phyloP scores from a whole-genome alignment of 2,329 filamentous ascomycete species.

The Fusarium mangiferae region DNA sequence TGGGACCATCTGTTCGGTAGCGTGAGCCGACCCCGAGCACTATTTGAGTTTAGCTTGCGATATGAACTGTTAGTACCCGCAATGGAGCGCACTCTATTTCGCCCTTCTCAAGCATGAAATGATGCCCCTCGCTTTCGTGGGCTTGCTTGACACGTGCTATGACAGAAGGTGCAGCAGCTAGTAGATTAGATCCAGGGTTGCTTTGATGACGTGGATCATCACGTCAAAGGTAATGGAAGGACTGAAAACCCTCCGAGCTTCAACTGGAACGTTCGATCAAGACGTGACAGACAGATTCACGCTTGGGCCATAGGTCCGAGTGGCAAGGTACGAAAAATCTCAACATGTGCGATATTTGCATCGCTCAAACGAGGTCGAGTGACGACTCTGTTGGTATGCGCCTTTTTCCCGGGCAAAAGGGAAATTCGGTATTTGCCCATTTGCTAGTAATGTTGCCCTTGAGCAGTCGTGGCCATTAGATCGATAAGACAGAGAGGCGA shows the following conservation, averaged over 20 bases:
- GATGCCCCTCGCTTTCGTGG: not conserved
- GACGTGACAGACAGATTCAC: not conserved
- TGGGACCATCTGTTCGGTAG: not conserved
- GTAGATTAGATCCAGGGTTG: not conserved
- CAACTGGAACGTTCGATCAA: not conserved
- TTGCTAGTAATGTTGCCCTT: fast-evolving
- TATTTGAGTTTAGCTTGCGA: slow-evolving; percentile 3
- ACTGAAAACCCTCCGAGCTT: not conserved
- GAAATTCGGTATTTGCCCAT: not conserved
- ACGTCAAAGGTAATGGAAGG: not conserved
- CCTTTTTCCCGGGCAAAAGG: too few species aligned
- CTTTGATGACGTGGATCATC: not conserved
- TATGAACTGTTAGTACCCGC: not conserved
- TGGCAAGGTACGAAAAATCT: not conserved
- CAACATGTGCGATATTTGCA: not conserved
- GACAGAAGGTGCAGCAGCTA: not conserved
- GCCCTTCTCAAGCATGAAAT: not conserved
- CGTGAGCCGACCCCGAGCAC: not conserved
- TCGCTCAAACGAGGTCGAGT: not conserved
- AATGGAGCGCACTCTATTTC: not conserved
- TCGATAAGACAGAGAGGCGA: too few species aligned
- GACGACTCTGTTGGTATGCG: fast-evolving
- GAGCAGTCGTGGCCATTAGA: too few species aligned
- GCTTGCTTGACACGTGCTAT: not conserved
- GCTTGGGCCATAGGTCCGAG: too few species aligned